Conservation (phyloP, 371 early-diverging fungal species). For the Rhizomucor pusillus region DNA sequence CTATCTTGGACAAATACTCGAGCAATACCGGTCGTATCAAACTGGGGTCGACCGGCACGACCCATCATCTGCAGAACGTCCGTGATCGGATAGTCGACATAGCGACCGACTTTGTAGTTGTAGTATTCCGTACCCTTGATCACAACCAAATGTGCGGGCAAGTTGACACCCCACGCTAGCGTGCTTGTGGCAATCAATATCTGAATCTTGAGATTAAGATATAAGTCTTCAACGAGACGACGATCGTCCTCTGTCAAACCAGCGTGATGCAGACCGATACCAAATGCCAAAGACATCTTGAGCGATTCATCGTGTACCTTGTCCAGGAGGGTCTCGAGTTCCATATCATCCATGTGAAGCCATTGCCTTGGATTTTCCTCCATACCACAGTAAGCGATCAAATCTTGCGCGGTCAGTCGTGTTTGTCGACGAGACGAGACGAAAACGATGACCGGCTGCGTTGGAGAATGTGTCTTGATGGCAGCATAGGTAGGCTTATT, state of each 20-base stretch:
- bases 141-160: conserved; percentile 98
- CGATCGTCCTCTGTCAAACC: conserved; percentile 92
- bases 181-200: conserved; percentile 97
- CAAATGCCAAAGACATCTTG: conserved; percentile 83
- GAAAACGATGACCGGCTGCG: conserved; percentile 94
- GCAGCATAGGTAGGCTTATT: conserved; percentile 94
- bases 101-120: conserved; percentile 84
- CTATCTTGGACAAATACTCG: conserved; percentile 85
- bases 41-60: conserved; percentile 98
- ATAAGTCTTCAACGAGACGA: conserved; percentile 90
- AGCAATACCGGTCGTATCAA: conserved; percentile 88
- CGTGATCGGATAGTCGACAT: conserved; percentile 93
- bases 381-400: conserved; percentile 88
- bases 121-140: conserved; percentile 98
- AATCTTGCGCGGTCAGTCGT: conserved; percentile 88
- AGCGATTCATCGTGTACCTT: conserved; percentile 78
- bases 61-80: conserved; percentile 99
- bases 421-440: conserved; percentile 97
- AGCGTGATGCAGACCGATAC: conserved; percentile 98
- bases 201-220: conserved; percentile 90
- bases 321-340: conserved; percentile 67
- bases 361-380: conserved; percentile 92
- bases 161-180: conserved; percentile 99
- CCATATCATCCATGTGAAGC: conserved; percentile 82
- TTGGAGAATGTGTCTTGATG: conserved; percentile 90